A percentile compares a stretch with the other conserved stretches of the same genome.
Evolutionary conservation across 345 rosid genomes (phyloP).

Genomic region (Boechera stricta): DNA sequence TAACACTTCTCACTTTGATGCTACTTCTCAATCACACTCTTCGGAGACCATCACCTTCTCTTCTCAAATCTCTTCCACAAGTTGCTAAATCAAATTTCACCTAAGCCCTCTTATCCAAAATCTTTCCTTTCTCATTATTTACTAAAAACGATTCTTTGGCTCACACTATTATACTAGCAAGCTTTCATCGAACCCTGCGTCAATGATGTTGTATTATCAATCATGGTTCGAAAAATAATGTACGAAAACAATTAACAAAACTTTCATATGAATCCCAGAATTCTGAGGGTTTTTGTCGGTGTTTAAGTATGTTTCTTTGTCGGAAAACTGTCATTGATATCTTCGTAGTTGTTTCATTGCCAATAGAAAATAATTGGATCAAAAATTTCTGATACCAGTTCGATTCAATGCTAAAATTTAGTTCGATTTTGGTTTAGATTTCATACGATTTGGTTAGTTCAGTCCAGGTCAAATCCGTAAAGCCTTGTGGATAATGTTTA

Average conservation of each 20-base stretch:
- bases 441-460: background rate
- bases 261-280: constrained; percentile 9
- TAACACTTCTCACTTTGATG: constrained; percentile 79
- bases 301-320: background rate
- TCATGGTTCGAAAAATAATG: constrained; percentile 31
- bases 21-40: constrained; percentile 80
- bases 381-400: background rate
- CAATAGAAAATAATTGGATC: background rate
- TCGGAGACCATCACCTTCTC: constrained; percentile 72
- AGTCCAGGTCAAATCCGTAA: constrained; percentile 19
- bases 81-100: constrained; percentile 53
- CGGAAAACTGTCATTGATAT: background rate
- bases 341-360: background rate
- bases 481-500: constrained; percentile 35
- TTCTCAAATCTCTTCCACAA: constrained; percentile 81
- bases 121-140: constrained; percentile 18
- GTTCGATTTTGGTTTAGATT: constrained; percentile 8
- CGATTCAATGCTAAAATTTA: background rate
- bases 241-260: constrained; percentile 15
- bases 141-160: constrained; percentile 31
- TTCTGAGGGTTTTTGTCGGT: background rate
- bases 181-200: constrained; percentile 4
- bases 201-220: constrained; percentile 27
- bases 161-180: background rate
- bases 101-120: constrained; percentile 30